Evolutionary conservation across 768 basidiomycete genomes (phyloP).

Genomic region (Xerocomellus intermedius): DNA sequence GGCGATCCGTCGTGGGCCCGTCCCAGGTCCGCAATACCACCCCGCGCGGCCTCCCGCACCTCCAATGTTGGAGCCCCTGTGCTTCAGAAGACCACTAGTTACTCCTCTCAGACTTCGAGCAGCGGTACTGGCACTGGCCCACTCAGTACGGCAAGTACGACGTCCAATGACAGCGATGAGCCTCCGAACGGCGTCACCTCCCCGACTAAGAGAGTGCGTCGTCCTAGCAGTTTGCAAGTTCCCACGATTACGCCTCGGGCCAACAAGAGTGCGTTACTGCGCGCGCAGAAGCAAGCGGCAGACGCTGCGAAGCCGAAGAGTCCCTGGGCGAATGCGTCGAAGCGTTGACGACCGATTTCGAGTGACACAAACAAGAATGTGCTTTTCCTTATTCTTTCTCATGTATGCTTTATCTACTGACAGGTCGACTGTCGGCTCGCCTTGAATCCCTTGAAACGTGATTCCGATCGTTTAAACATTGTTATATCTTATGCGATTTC

Average conservation of each 20-base stretch:
- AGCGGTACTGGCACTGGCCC: constrained; percentile 26
- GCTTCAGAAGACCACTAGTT: constrained; percentile 20
- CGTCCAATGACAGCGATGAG: constrained; percentile 25
- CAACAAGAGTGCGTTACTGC: constrained; percentile 72
- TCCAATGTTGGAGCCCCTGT: constrained; percentile 22
- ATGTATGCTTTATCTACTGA: constrained; percentile 23
- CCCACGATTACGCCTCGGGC: constrained; percentile 67
- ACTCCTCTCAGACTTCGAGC: constrained; percentile 28
- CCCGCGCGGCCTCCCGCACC: constrained; percentile 45
- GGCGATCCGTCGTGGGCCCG: constrained; percentile 12
- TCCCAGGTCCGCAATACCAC: constrained; percentile 21
- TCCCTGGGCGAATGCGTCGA: constrained; percentile 32
- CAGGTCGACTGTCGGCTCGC: constrained; percentile 1
- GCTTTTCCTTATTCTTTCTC: not conserved
- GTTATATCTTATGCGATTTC: constrained; percentile 17
- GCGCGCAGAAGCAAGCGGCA: constrained; percentile 61
- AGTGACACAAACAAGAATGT: not conserved
- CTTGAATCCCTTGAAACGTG: constrained; percentile 14
- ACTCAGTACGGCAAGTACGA: constrained; percentile 27
- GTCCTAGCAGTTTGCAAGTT: constrained; percentile 54
- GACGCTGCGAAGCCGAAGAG: constrained; percentile 34
- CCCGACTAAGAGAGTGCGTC: constrained; percentile 38
- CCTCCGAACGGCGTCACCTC: constrained; percentile 15
- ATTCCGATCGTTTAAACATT: constrained; percentile 16
- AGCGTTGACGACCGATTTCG: constrained; percentile 14